Conservation (phyloP, 202 grass and related monocot genomes). For the Schoenoplectus tabernaemontani region DNA sequence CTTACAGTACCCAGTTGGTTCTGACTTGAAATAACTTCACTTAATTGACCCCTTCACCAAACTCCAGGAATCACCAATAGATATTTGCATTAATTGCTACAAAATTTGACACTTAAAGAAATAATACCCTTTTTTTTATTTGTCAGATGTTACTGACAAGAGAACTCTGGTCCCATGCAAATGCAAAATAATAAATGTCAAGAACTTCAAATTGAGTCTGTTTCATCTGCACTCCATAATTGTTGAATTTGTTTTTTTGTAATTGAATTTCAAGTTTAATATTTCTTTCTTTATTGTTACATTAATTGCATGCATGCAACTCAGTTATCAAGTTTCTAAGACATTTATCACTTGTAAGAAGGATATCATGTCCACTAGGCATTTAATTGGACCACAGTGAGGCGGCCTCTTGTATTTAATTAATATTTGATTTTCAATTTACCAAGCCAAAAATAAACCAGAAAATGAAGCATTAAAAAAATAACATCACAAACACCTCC, state of each 20-base stretch:
- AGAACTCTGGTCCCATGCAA: slow-evolving; percentile 7
- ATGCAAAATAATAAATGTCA: slow-evolving; percentile 11
- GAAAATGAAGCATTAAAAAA: background rate
- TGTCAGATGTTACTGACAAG: background rate
- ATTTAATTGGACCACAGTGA: background rate
- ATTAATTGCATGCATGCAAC: background rate
- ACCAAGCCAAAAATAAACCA: background rate
- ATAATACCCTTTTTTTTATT: background rate
- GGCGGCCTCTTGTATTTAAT: no score
- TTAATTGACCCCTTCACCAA: background rate
- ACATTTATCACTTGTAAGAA: background rate
- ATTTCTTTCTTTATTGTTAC: background rate
- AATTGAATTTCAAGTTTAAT: background rate
- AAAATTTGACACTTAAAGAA: background rate
- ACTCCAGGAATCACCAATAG: slow-evolving; percentile 2
- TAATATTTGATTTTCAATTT: no score
- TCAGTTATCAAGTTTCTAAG: background rate
- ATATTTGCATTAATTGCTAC: slow-evolving; percentile 17
- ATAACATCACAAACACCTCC: no score
- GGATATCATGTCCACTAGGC: background rate
- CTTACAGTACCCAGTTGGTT: background rate
- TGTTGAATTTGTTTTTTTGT: background rate
- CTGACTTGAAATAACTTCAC: slow-evolving; percentile 14
- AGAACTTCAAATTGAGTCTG: background rate
- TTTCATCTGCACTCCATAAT: background rate